Conservation (phyloP, 2,329 filamentous ascomycete genomes). For the Microsporum audouinii region DNA sequence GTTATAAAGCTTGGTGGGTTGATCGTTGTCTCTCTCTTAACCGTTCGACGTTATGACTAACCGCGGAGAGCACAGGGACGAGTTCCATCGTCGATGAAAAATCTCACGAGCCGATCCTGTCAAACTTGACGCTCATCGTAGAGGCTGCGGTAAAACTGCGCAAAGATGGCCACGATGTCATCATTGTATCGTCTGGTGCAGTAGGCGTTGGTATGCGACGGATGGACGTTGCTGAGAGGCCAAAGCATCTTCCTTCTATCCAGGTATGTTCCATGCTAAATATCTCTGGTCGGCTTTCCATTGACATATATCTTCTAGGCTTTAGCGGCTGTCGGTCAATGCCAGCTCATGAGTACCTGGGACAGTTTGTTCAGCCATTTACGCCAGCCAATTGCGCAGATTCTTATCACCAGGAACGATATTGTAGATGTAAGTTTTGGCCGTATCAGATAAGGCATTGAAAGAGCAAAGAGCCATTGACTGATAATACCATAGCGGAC, state of each 20-base stretch:
- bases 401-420: slow-evolving; percentile 86
- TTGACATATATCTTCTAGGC: slow-evolving; percentile 41
- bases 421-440: slow-evolving; percentile 66
- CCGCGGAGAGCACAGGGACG: slow-evolving; percentile 52
- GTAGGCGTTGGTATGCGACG: slow-evolving; percentile 85
- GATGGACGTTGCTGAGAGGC: slow-evolving; percentile 77
- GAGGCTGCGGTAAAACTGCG: slow-evolving; percentile 81
- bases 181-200: slow-evolving; percentile 93
- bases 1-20: slow-evolving; percentile 74
- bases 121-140: slow-evolving; percentile 82
- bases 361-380: slow-evolving; percentile 83
- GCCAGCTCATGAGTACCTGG: slow-evolving; percentile 88
- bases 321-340: slow-evolving; percentile 90
- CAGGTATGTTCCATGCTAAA: slow-evolving; percentile 45
- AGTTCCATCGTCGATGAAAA: slow-evolving; percentile 98
- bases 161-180: slow-evolving; percentile 83
- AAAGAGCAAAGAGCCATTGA: slow-evolving; percentile 3
- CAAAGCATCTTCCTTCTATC: slow-evolving; percentile 79
- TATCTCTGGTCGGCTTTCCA: not conserved
- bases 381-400: slow-evolving; percentile 83
- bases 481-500: slow-evolving; percentile 48
- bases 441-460: not conserved
- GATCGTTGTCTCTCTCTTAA: not conserved
- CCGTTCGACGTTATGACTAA: slow-evolving; percentile 5
- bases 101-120: slow-evolving; percentile 84